Evolutionary conservation across 306 rosid genomes (phyloP).

Genomic region (Inga laurina): DNA sequence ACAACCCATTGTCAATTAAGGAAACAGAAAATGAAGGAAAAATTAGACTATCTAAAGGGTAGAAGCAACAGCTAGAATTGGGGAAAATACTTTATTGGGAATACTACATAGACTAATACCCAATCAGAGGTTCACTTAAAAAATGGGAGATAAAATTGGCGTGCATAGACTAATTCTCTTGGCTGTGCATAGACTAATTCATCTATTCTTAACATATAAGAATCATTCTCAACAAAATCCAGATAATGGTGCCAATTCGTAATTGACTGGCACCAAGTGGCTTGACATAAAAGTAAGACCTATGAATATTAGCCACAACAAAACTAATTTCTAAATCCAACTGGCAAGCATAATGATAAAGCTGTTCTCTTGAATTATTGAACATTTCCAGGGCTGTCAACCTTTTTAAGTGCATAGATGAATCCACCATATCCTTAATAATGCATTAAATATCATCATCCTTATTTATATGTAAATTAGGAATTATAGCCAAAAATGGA

Average conservation of each 20-base stretch:
- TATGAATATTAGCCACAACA: slow-evolving; percentile 68
- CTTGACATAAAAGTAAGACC: slow-evolving; percentile 74
- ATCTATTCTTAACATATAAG: too few relatives aligned
- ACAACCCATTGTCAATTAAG: too few relatives aligned
- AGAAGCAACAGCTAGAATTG: slow-evolving; percentile 4
- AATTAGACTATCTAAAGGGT: neutral
- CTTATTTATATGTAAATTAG: too few relatives aligned
- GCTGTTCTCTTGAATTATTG: too few relatives aligned
- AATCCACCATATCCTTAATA: slow-evolving; percentile 64
- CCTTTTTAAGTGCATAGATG: slow-evolving; percentile 51
- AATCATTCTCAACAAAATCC: too few relatives aligned
- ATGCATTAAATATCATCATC: slow-evolving; percentile 50
- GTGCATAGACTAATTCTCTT: too few relatives aligned
- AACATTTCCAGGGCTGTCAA: too few relatives aligned
- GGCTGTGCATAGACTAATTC: too few relatives aligned
- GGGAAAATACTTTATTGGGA: slow-evolving; percentile 19
- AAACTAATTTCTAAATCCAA: slow-evolving; percentile 51
- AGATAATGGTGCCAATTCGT: slow-evolving; percentile 89
- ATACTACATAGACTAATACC: slow-evolving; percentile 54
- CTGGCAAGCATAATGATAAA: too few relatives aligned
- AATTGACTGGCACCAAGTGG: slow-evolving; percentile 65
- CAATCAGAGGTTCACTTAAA: too few relatives aligned
- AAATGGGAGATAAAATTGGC: too few relatives aligned
- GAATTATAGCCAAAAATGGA: too few relatives aligned
- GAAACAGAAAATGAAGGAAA: slow-evolving; percentile 29